Evolutionary conservation across 768 basidiomycete genomes (phyloP).

Genomic region (Leccinum ochraceum): DNA sequence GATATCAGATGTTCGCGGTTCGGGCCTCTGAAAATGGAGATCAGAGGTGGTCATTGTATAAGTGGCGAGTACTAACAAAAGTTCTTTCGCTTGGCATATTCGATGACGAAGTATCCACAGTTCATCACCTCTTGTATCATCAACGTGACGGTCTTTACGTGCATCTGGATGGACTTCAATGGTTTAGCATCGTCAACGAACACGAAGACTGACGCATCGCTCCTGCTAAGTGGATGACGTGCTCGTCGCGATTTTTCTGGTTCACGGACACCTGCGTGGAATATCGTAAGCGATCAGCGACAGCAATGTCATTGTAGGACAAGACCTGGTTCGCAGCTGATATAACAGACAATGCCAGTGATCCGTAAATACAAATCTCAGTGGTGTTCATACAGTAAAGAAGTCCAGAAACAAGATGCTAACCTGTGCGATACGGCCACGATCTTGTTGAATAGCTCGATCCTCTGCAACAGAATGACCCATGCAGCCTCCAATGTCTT

Average conservation of each 20-base stretch:
- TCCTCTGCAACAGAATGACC: not conserved
- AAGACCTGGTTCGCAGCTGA: not conserved
- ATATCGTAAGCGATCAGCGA: not conserved
- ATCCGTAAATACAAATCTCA: not conserved
- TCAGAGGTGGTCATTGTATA: not conserved
- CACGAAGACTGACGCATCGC: not conserved
- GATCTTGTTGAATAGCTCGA: not conserved
- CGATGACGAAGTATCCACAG: not conserved
- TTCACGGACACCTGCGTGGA: not conserved
- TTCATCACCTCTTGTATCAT: not conserved
- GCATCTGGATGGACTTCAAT: not conserved
- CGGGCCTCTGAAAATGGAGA: not conserved
- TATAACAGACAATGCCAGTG: not conserved
- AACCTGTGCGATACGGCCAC: not conserved
- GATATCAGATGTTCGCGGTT: not conserved
- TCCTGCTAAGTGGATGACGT: not conserved
- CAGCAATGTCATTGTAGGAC: not conserved
- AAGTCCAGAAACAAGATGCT: not conserved
- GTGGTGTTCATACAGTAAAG: not conserved
- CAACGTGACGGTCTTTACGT: not conserved
- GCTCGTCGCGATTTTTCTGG: not conserved
- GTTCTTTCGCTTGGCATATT: not conserved
- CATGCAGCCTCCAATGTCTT: not conserved
- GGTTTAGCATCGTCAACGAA: not conserved
- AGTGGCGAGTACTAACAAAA: not conserved